Evolutionary conservation across 805 yeast genomes (phyloP).

Genomic region (Peterozyma toletana): DNA sequence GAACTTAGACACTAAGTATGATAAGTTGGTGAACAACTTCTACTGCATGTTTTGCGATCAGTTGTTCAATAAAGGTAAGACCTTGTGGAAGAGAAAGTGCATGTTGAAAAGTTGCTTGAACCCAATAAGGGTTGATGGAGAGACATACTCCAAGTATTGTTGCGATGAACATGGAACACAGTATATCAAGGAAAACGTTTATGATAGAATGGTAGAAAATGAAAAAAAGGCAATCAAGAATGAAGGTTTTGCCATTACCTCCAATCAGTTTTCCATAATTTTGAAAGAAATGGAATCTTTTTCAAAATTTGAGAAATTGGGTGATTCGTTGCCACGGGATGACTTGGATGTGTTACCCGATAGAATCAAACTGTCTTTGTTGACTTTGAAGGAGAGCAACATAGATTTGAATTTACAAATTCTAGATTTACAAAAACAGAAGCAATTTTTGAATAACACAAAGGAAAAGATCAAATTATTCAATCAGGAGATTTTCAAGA

Average conservation of each 20-base stretch:
- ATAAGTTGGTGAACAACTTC: slow-evolving; percentile 52
- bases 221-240: neutral
- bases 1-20: slow-evolving; percentile 41
- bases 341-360: slow-evolving; percentile 3
- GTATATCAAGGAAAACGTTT: slow-evolving; percentile 26
- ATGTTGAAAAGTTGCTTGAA: slow-evolving; percentile 48
- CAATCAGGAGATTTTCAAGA: slow-evolving; percentile 11
- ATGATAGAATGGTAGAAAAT: slow-evolving; percentile 3
- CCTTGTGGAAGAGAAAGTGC: slow-evolving; percentile 76
- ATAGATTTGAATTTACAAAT: slow-evolving; percentile 14
- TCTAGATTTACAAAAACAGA: slow-evolving; percentile 13
- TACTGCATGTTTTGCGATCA: slow-evolving; percentile 67
- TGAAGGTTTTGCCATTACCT: slow-evolving; percentile 5
- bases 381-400: slow-evolving; percentile 9
- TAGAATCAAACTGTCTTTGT: neutral
- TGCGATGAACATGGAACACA: slow-evolving; percentile 58
- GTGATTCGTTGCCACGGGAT: slow-evolving; percentile 33
- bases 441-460: slow-evolving; percentile 19
- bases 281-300: slow-evolving; percentile 11
- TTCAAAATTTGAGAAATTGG: slow-evolving; percentile 21
- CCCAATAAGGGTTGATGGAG: slow-evolving; percentile 33
- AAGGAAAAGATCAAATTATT: slow-evolving; percentile 25
- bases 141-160: slow-evolving; percentile 60
- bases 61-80: slow-evolving; percentile 36
- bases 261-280: slow-evolving; percentile 11